phyloP scores from a whole-genome alignment of 495 filamentous ascomycete species.

The Podospora comata region DNA sequence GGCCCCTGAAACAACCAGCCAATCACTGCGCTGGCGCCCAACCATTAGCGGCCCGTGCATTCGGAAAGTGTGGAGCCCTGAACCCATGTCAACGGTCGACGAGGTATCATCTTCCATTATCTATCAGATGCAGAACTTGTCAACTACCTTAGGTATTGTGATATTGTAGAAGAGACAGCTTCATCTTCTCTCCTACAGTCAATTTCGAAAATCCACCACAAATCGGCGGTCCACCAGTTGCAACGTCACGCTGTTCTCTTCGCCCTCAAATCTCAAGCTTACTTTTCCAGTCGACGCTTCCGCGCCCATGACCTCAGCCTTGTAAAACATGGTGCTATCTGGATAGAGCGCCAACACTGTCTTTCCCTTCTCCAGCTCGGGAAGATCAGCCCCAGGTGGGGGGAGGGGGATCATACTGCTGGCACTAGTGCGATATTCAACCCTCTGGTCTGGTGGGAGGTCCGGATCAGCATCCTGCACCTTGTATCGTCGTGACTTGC shows the following conservation, averaged over 20 bases:
- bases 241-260: slow-evolving; percentile 78
- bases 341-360: slow-evolving; percentile 81
- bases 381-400: slow-evolving; percentile 50
- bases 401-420: slow-evolving; percentile 78
- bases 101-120: background rate
- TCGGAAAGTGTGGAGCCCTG: slow-evolving; percentile 11
- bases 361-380: slow-evolving; percentile 73
- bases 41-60: slow-evolving; percentile 3
- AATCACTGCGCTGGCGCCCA: slow-evolving; percentile 9
- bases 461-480: slow-evolving; percentile 93
- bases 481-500: slow-evolving; percentile 85
- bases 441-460: slow-evolving; percentile 61
- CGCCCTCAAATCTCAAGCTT: slow-evolving; percentile 76
- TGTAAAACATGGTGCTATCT: slow-evolving; percentile 95
- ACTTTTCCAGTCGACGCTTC: slow-evolving; percentile 51
- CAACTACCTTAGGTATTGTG: too few relatives aligned
- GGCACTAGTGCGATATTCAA: slow-evolving; percentile 75
- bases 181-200: slow-evolving; percentile 8
- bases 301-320: slow-evolving; percentile 83
- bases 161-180: too few relatives aligned
- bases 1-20: slow-evolving; percentile 23
- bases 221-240: slow-evolving; percentile 72
- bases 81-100: background rate
- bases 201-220: slow-evolving; percentile 65
- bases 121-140: background rate